Conservation (phyloP, 306 rosid genomes). For the Geum urbanum region DNA sequence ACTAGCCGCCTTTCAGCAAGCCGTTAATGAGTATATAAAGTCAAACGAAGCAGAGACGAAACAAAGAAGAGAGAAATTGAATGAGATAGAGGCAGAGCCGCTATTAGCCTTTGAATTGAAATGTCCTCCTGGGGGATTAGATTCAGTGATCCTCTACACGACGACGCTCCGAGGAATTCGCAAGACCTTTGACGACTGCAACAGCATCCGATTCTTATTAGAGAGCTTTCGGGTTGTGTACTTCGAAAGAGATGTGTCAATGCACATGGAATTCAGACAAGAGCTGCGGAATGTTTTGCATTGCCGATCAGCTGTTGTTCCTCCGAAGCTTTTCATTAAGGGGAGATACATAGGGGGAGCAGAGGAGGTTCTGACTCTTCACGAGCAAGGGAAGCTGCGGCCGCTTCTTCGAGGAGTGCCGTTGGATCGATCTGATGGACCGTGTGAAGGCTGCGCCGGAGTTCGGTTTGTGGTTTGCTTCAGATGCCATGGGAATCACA, state of each 20-base stretch:
- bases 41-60: conserved; percentile 41
- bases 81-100: conserved; percentile 1
- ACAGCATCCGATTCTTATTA: conserved; percentile 58
- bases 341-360: conserved; percentile 83
- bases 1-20: conserved; percentile 59
- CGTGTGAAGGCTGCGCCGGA: conserved; percentile 79
- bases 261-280: conserved; percentile 70
- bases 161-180: conserved; percentile 71
- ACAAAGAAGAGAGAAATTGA: conserved; percentile 17
- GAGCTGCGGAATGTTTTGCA: conserved; percentile 57
- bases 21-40: conserved; percentile 43
- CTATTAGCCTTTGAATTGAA: conserved; percentile 46
- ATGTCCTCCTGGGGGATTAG: conserved; percentile 69
- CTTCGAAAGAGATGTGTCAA: conserved; percentile 71
- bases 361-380: conserved; percentile 61
- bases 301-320: conserved; percentile 30
- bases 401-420: conserved; percentile 56
- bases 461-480: conserved; percentile 65
- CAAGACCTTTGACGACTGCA: conserved; percentile 82
- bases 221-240: conserved; percentile 67
- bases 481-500: conserved; percentile 74
- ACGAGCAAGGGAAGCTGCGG: conserved; percentile 68
- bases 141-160: conserved; percentile 67
- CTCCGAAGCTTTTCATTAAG: conserved; percentile 77
- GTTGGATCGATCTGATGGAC: conserved; percentile 33